Percentiles rank a stretch among this genome's conserved stretches.
Evolutionary conservation across 306 rosid species (phyloP).

Genomic region (Medicago lupulina): DNA sequence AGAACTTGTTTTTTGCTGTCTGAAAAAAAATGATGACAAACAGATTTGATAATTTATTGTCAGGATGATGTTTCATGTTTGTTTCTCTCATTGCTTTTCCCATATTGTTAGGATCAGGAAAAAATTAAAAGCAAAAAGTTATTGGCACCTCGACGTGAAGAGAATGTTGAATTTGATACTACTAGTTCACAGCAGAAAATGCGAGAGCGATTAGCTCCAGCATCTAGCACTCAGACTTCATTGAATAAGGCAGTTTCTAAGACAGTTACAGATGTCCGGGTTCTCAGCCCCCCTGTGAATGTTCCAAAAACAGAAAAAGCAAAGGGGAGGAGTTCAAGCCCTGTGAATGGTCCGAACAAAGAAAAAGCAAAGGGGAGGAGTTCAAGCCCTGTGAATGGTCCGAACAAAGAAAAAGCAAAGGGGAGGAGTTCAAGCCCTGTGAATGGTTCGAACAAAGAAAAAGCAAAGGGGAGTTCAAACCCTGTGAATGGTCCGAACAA

Average conservation of each 20-base stretch:
- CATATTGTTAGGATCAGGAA: slow-evolving; percentile 68
- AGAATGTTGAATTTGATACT: slow-evolving; percentile 56
- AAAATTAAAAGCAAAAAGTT: slow-evolving; percentile 73
- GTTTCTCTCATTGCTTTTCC: slow-evolving; percentile 33
- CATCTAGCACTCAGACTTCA: slow-evolving; percentile 58
- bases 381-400: slow-evolving; percentile 45
- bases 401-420: slow-evolving; percentile 74
- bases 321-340: slow-evolving; percentile 58
- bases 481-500: slow-evolving; percentile 50
- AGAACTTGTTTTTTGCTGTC: slow-evolving; percentile 17
- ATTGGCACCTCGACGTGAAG: slow-evolving; percentile 61
- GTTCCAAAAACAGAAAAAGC: slow-evolving; percentile 69
- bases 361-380: slow-evolving; percentile 74
- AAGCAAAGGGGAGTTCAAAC: slow-evolving; percentile 65
- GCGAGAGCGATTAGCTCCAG: slow-evolving; percentile 64
- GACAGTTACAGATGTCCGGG: slow-evolving; percentile 48
- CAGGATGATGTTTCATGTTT: slow-evolving; percentile 5
- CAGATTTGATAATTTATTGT: slow-evolving; percentile 27
- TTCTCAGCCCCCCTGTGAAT: slow-evolving; percentile 51
- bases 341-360: slow-evolving; percentile 50
- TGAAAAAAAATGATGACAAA: slow-evolving; percentile 14
- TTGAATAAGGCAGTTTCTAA: slow-evolving; percentile 57
- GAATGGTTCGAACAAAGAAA: slow-evolving; percentile 68
- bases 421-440: slow-evolving; percentile 55
- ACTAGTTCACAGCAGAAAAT: slow-evolving; percentile 56